Percentiles rank a stretch among this genome's conserved stretches.
phyloP scores from a whole-genome alignment of 345 rosid genomes.

The Gossypium australe region DNA sequence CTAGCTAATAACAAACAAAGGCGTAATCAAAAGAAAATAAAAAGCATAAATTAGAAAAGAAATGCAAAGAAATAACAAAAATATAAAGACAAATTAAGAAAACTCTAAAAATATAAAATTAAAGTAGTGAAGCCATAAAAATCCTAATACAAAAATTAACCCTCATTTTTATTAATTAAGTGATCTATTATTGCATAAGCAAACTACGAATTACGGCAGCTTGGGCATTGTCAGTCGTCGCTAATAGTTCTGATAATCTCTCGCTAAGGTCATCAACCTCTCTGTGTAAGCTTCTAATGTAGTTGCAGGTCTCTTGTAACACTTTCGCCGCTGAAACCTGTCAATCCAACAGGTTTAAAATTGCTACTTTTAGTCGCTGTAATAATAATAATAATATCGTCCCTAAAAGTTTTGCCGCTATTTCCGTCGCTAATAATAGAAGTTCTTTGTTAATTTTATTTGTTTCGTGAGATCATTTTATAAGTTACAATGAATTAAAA shows the following conservation, averaged over 20 bases:
- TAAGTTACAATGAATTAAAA: too few relatives aligned
- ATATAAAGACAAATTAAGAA: background rate
- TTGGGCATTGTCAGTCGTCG: conserved; percentile 65
- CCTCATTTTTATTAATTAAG: background rate
- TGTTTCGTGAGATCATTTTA: background rate
- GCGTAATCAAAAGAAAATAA: background rate
- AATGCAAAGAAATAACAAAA: background rate
- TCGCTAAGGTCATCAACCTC: conserved; percentile 79
- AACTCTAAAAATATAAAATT: background rate
- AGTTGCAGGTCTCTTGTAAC: conserved; percentile 80
- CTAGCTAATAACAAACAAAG: background rate
- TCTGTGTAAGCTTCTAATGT: conserved; percentile 68
- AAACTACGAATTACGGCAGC: conserved; percentile 69
- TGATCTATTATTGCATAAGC: conserved; percentile 46
- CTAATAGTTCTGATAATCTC: conserved; percentile 63
- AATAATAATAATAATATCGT: too few relatives aligned
- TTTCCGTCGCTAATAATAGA: too few relatives aligned
- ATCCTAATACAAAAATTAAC: background rate
- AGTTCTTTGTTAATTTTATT: background rate
- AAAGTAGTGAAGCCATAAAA: too few relatives aligned
- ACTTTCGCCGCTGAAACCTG: conserved; percentile 71
- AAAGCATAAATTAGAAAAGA: background rate
- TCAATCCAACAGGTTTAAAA: background rate
- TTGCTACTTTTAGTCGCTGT: too few relatives aligned
- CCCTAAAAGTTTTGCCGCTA: too few relatives aligned